Percentiles rank a stretch among this genome's conserved stretches.
Evolutionary conservation across 1,139 yeast genomes (phyloP).

Genomic region (Tardiomyces blankii): DNA sequence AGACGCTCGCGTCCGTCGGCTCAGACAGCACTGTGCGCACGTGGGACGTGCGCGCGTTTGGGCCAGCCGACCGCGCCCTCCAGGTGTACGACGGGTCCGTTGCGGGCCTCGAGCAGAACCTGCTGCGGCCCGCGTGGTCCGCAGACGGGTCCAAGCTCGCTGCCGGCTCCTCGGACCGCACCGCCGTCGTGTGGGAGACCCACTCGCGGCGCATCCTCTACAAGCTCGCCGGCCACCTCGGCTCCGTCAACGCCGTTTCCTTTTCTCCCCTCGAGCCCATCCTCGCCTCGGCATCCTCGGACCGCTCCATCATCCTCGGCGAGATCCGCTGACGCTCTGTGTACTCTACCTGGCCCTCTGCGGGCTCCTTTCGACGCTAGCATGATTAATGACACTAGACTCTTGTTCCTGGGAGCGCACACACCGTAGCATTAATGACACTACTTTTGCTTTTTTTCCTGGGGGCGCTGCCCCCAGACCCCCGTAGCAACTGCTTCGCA

Average conservation of each 20-base stretch:
- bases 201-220: constrained; percentile 38
- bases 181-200: constrained; percentile 42
- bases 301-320: constrained; percentile 19
- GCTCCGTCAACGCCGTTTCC: constrained; percentile 51
- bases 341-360: no score
- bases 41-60: constrained; percentile 41
- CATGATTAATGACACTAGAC: no score
- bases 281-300: constrained; percentile 17
- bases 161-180: constrained; percentile 55
- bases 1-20: constrained; percentile 42
- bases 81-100: constrained; percentile 49
- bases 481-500: no score
- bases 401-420: no score
- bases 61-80: constrained; percentile 27
- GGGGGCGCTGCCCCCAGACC: no score
- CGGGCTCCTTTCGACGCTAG: no score
- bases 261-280: constrained; percentile 11
- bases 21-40: constrained; percentile 47
- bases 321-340: constrained; percentile 8
- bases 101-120: constrained; percentile 41
- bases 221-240: constrained; percentile 49
- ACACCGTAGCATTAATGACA: no score
- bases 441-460: no score
- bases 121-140: constrained; percentile 40
- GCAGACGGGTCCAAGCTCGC: constrained; percentile 30